Base-by-base conservation (phyloP, 768 basidiomycete species). In the Agrocybe praecox region DNA sequence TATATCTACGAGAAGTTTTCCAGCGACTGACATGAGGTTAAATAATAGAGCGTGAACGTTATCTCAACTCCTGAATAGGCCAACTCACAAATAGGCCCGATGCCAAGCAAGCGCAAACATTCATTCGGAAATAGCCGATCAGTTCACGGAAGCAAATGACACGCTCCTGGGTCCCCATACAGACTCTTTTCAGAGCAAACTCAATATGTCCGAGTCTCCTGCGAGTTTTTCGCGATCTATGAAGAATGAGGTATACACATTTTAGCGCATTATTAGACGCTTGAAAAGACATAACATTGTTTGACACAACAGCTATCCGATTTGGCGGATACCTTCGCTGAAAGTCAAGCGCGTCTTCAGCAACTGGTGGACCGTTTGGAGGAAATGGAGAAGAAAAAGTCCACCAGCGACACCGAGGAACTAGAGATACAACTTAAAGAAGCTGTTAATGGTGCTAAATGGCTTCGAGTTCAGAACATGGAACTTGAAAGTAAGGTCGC, bases 1-100 rank as follows among this genome's bases (percentile, higher is more conserved):
- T 29, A 95, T 77, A 74, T 95, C 93, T 45, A 95, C 83, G 44
- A 91, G 67, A 42, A 80, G 70, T 57, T 70, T 77, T 45, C 67
- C 65, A 14, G 73, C 59, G 51, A 69, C 60, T 32, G 58, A 53
- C 60, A 62, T 67, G 46, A 19, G 22, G 23, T 29, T 57, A 46
- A 46, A 46, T 23, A 12, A 33, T 32, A 42, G 32, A 34, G 36
- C 52, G 51, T 19, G 48, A 14, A 14, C 29, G 23, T 23, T 43
- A 24, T 19, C 34, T 33, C 44, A 33, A 19, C 14, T 15, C 32
- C 32, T 46, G 42, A 42, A n/a, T 40, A 40, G n/a, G n/a, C n/a
- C n/a, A n/a, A n/a, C n/a, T n/a, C n/a, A n/a, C n/a, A n/a, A n/a
- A 29, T 9, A 29, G 9, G 26, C 9, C 26, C 26, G 26, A 29